phyloP scores from a whole-genome alignment of 148 eudicot species.

The Polygonum aviculare region DNA sequence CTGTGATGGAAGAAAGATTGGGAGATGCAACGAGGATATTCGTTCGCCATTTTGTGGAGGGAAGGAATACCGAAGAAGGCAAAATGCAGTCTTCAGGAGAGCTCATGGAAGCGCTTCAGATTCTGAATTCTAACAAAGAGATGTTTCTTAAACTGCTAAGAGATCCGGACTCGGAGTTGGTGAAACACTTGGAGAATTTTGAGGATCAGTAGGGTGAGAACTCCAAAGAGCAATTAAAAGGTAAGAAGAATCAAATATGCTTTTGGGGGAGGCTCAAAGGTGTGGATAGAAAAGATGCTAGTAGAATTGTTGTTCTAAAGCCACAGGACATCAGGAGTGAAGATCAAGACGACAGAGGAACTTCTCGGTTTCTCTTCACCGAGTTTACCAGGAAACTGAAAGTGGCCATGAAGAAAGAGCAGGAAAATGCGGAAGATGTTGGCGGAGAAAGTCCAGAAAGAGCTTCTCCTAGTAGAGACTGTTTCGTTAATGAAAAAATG shows the following conservation, averaged over 20 bases:
- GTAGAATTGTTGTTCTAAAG: constrained; percentile 70
- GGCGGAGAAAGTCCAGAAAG: constrained; percentile 36
- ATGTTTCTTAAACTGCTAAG: constrained; percentile 38
- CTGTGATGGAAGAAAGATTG: constrained; percentile 33
- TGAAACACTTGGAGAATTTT: constrained; percentile 25
- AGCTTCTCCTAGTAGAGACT: constrained; percentile 75
- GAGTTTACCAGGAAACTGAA: constrained; percentile 65
- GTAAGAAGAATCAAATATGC: constrained; percentile 24
- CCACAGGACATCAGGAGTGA: constrained; percentile 29
- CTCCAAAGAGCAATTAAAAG: constrained; percentile 14
- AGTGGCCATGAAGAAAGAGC: constrained; percentile 71
- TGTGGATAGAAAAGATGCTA: constrained; percentile 41
- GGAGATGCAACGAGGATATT: constrained; percentile 63
- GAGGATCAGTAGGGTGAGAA: constrained; percentile 30
- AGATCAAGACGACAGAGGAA: constrained; percentile 30
- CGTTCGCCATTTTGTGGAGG: constrained; percentile 34
- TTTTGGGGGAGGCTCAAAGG: constrained; percentile 69
- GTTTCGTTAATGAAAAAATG: constrained; percentile 61
- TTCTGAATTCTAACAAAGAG: constrained; percentile 48
- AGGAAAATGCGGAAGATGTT: constrained; percentile 22
- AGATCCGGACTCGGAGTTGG: constrained; percentile 40
- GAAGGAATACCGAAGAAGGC: constrained; percentile 24
- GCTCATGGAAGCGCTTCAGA: constrained; percentile 39
- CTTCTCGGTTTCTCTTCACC: constrained; percentile 61
- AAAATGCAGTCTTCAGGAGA: constrained; percentile 27